Evolutionary conservation across 495 filamentous ascomycete genomes (phyloP), one percentile per base, ranked within the genome.

Genomic region (Entonaema liquescens): DNA sequence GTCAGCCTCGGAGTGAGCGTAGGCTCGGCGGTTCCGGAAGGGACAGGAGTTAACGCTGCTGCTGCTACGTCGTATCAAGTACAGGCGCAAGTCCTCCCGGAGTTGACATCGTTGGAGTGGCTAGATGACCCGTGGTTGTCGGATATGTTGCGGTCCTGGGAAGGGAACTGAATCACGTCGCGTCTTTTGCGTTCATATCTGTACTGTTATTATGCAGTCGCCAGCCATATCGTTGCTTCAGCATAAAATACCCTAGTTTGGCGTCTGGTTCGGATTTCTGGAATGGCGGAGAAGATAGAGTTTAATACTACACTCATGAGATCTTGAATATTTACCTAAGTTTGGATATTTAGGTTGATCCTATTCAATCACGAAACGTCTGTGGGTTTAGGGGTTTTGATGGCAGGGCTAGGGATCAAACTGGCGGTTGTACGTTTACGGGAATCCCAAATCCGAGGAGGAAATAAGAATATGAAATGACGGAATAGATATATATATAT

Each of bases 71-170:
- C 28, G 5, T 58, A 52, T 38, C 60, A 60, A 29, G 25, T 52
- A 12, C 69, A 44, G 5, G 61, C 50, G 12, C 17, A 42, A 8
- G 23, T 17, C 2, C 26, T 63, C 11, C 62, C 54, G 1, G 70
- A 73, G 31, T 49, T 68, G 15, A 31, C 62, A 50, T 62, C 60
- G 11, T 68, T 73, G 61, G 70, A 73, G 13, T 73, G 70, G 70
- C 5, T 68, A 25, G 70, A 73, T 11, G 70, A 73, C 5, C 70
- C 65, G 17, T 72, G 70, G 70, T 23, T 73, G 31, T 56, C 65
- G 50, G 70, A 73, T 31, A 68, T 73, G 56, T n/a, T 73, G 50
- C 61, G 61, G 26, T 62, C 70, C 28, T 73, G 60, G 60, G 70
- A 73, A 26, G 65, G 59, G 25, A 52, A 7, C 19, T 47, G 11